Conservation (phyloP, 23 red algal genomes). For the Cyanidioschyzon merolae region DNA sequence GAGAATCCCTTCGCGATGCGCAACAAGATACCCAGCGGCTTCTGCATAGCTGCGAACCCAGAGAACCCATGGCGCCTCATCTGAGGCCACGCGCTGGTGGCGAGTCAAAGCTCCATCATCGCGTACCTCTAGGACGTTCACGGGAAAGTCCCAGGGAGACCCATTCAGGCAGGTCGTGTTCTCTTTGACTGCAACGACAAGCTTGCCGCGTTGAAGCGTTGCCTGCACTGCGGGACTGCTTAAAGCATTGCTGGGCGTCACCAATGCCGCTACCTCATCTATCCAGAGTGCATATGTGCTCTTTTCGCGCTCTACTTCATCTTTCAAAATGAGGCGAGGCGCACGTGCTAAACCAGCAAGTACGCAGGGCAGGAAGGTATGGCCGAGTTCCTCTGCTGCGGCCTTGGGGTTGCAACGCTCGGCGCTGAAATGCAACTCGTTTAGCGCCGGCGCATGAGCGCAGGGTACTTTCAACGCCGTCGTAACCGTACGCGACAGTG, state of each 20-base stretch:
- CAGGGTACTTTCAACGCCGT: conserved; percentile 54
- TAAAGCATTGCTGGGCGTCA: conserved; percentile 49
- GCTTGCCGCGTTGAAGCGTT: background rate
- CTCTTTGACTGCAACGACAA: conserved; percentile 57
- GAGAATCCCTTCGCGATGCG: conserved; percentile 56
- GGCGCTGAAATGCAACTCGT: conserved; percentile 34
- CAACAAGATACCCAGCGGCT: conserved; percentile 66
- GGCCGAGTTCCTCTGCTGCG: conserved; percentile 95
- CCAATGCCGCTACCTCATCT: conserved; percentile 49
- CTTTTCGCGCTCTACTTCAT: background rate
- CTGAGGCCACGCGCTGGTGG: background rate
- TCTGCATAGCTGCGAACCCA: conserved; percentile 67
- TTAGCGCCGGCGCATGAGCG: conserved; percentile 79
- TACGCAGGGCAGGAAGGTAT: conserved; percentile 90
- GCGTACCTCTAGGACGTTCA: conserved; percentile 28
- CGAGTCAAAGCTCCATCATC: background rate
- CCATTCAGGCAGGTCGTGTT: conserved; percentile 40
- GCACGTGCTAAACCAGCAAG: conserved; percentile 73
- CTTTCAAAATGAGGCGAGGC: conserved; percentile 18
- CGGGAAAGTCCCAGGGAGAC: conserved; percentile 16
- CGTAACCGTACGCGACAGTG: conserved; percentile 72
- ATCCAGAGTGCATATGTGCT: conserved; percentile 17
- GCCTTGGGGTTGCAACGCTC: conserved; percentile 52
- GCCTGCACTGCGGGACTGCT: conserved; percentile 34
- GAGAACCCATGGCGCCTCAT: conserved; percentile 15